Conservation (phyloP, 495 filamentous ascomycete genomes). For the Daldinia decipiens region DNA sequence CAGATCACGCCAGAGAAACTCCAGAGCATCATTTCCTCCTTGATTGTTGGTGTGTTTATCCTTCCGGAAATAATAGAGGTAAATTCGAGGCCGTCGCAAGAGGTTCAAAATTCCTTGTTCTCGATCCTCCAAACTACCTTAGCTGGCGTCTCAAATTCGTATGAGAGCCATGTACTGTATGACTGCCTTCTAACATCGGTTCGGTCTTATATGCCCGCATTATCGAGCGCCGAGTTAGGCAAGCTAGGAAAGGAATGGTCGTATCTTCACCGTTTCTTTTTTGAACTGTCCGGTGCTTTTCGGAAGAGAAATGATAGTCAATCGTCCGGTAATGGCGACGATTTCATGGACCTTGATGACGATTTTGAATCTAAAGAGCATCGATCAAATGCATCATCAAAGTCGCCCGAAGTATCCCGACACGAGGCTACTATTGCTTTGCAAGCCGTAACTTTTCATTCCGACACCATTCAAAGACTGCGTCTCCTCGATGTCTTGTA, state of each 20-base stretch:
- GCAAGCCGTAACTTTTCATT: constrained; percentile 60
- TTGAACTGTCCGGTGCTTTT: constrained; percentile 57
- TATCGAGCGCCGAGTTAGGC: constrained; percentile 46
- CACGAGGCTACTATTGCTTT: constrained; percentile 58
- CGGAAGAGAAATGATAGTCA: constrained; percentile 51
- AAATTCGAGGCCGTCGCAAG: constrained; percentile 53
- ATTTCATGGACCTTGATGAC: constrained; percentile 84
- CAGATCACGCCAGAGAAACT: constrained; percentile 59
- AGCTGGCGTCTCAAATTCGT: constrained; percentile 47
- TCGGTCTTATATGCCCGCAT: constrained; percentile 53
- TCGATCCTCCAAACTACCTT: constrained; percentile 49
- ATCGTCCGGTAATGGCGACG: constrained; percentile 50
- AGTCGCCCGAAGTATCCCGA: constrained; percentile 54
- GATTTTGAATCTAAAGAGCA: constrained; percentile 68
- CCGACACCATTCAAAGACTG: constrained; percentile 54
- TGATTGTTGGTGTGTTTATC: constrained; percentile 54
- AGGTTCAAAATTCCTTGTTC: constrained; percentile 52
- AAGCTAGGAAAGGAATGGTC: constrained; percentile 46
- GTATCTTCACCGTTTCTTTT: constrained; percentile 52
- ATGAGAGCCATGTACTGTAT: constrained; percentile 50
- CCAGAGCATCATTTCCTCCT: constrained; percentile 58
- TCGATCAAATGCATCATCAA: constrained; percentile 51
- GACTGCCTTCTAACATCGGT: constrained; percentile 50
- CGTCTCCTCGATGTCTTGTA: constrained; percentile 53
- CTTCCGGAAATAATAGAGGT: constrained; percentile 55